A percentile compares a stretch with the other conserved stretches of the same genome.
Evolutionary conservation across 2,329 filamentous ascomycete genomes (phyloP).

Genomic region (Volutella citrinella): DNA sequence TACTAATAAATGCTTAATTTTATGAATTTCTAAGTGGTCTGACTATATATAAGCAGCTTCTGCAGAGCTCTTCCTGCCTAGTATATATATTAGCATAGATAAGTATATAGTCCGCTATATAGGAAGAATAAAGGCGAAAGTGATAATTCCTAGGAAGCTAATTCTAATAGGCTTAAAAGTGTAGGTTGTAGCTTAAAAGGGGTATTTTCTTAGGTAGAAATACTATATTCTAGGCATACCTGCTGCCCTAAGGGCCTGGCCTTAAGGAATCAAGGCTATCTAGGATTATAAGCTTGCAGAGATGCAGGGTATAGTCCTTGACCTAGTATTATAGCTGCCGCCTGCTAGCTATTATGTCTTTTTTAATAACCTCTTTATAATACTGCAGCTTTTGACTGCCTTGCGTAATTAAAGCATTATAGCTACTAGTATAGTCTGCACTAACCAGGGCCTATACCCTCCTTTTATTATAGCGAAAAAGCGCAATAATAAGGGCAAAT

Average conservation of each 20-base stretch:
- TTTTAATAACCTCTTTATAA: slow-evolving; percentile 15
- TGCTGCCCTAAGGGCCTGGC: no score
- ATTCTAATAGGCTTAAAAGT: slow-evolving; percentile 10
- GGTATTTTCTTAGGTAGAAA: slow-evolving; percentile 11
- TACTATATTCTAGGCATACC: slow-evolving; percentile 4
- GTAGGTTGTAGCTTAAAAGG: slow-evolving; percentile 11
- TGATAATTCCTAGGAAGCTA: slow-evolving; percentile 3
- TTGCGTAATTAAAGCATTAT: slow-evolving; percentile 4
- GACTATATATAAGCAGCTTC: slow-evolving; percentile 4
- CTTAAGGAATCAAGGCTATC: not conserved
- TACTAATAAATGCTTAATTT: no score
- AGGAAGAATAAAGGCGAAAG: not conserved
- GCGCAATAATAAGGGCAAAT: slow-evolving; percentile 1
- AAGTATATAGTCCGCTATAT: slow-evolving; percentile 1
- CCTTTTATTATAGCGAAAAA: slow-evolving; percentile 4
- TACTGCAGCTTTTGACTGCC: slow-evolving; percentile 5
- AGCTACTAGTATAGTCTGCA: slow-evolving; percentile 11
- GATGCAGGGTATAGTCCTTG: slow-evolving; percentile 13
- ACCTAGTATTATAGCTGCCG: slow-evolving; percentile 11
- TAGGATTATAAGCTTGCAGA: no score
- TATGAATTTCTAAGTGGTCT: slow-evolving; percentile 6
- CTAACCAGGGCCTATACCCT: slow-evolving; percentile 11
- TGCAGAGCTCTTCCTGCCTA: not conserved
- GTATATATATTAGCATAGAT: slow-evolving; percentile 4
- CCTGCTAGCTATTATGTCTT: slow-evolving; percentile 13